Conservation (phyloP, 441 rosid genomes). For the Jatropha multifida region DNA sequence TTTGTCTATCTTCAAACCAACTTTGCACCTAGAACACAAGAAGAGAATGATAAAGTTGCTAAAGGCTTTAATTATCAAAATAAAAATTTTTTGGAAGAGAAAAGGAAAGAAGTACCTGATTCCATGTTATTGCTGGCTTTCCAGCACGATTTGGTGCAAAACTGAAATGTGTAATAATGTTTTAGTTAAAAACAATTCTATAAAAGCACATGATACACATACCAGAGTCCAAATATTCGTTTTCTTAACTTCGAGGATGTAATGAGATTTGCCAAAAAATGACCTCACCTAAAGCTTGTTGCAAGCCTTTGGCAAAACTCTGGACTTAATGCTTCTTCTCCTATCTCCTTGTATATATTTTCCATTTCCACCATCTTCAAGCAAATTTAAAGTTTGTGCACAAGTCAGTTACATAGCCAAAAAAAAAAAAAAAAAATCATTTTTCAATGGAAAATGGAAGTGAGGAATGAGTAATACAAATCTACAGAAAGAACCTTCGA, state of each 20-base stretch:
- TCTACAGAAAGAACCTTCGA: not conserved
- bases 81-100: not conserved
- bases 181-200: not conserved
- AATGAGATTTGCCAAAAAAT: constrained; percentile 7
- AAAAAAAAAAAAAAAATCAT: not conserved
- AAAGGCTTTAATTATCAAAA: not conserved
- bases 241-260: not conserved
- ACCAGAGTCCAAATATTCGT: not conserved
- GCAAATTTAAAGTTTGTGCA: not conserved
- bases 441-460: not conserved
- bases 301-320: constrained; percentile 72
- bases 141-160: constrained; percentile 49
- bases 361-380: constrained; percentile 73
- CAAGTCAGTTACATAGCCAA: not conserved
- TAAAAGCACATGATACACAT: not conserved
- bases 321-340: constrained; percentile 47
- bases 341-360: constrained; percentile 58
- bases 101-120: constrained; percentile 49
- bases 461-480: not conserved
- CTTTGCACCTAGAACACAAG: constrained; percentile 49
- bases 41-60: constrained; percentile 11
- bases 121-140: constrained; percentile 62
- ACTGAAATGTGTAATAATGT: constrained; percentile 36
- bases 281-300: constrained; percentile 55
- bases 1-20: constrained; percentile 65